A percentile compares a stretch with the other conserved stretches of the same genome.
Conservation (phyloP, 2,329 filamentous ascomycete species). For the Aspergillus luchuensis region DNA sequence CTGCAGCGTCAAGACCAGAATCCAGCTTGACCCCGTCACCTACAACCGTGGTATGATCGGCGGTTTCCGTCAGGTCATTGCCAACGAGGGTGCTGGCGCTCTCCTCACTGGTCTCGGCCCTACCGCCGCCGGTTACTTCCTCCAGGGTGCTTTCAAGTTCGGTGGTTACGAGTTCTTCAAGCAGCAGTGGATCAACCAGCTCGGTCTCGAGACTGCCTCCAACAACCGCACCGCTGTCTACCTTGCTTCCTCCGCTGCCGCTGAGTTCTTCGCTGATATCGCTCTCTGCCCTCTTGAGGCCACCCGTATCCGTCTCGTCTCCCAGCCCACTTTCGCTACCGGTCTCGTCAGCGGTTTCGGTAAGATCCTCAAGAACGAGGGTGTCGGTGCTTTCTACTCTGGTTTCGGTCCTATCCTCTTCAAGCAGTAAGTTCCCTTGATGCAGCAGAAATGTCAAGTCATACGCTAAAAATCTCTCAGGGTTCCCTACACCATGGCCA, state of each 20-base stretch:
- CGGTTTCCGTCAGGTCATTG: slow-evolving; percentile 82
- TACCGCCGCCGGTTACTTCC: slow-evolving; percentile 88
- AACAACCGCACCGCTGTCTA: slow-evolving; percentile 82
- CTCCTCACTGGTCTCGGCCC: slow-evolving; percentile 83
- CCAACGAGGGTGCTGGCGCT: slow-evolving; percentile 81
- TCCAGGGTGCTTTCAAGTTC: slow-evolving; percentile 91
- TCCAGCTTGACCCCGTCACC: slow-evolving; percentile 85
- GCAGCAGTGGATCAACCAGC: slow-evolving; percentile 78
- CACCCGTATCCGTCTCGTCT: slow-evolving; percentile 90
- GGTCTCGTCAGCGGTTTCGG: slow-evolving; percentile 76
- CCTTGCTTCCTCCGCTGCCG: slow-evolving; percentile 64
- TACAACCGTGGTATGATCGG: slow-evolving; percentile 88
- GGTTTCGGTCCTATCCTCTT: slow-evolving; percentile 86
- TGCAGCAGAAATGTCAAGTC: neutral
- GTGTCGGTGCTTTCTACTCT: slow-evolving; percentile 83
- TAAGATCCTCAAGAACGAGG: slow-evolving; percentile 83
- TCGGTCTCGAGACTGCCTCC: slow-evolving; percentile 75
- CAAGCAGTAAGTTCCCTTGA: slow-evolving; percentile 66
- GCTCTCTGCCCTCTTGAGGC: slow-evolving; percentile 88
- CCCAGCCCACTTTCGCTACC: slow-evolving; percentile 79
- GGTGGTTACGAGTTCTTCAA: slow-evolving; percentile 97
- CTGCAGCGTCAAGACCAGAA: slow-evolving; percentile 87
- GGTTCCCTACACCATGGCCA: slow-evolving; percentile 92
- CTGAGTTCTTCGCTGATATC: slow-evolving; percentile 66
- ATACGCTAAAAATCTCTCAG: slow-evolving; percentile 43